A percentile compares a stretch with the other conserved stretches of the same genome.
Evolutionary conservation across 257 asterid genomes (phyloP).

Genomic region (Capsicum rhomboideum): DNA sequence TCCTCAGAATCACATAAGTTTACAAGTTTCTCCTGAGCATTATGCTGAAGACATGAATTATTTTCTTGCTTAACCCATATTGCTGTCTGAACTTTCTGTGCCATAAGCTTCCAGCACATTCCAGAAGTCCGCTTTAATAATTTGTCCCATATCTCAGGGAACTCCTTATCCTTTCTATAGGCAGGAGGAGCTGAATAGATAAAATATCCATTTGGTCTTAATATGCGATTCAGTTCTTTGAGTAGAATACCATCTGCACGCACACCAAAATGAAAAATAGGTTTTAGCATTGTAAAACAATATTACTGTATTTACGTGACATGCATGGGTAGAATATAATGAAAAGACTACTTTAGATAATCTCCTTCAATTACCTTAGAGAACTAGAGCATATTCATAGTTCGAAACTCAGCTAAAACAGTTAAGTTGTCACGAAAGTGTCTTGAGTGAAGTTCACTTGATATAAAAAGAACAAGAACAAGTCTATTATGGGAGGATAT

Average conservation of each 20-base stretch:
- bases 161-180: slow-evolving; percentile 87
- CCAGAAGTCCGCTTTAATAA: slow-evolving; percentile 62
- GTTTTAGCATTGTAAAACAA: not conserved
- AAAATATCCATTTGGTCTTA: slow-evolving; percentile 76
- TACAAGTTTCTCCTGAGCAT: slow-evolving; percentile 43
- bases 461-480: not conserved
- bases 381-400: not conserved
- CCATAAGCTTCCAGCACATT: slow-evolving; percentile 96
- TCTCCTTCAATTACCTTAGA: not conserved
- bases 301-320: not conserved
- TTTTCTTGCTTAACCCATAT: slow-evolving; percentile 73
- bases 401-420: not conserved
- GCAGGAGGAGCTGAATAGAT: slow-evolving; percentile 99
- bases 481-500: not conserved
- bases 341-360: not conserved
- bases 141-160: slow-evolving; percentile 74
- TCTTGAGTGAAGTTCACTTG: not conserved
- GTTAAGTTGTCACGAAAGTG: not conserved
- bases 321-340: not conserved
- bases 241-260: slow-evolving; percentile 79
- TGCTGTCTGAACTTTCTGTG: slow-evolving; percentile 90
- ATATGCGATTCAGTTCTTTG: slow-evolving; percentile 76
- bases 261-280: not conserved
- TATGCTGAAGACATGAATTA: slow-evolving; percentile 55
- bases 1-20: slow-evolving; percentile 54